Evolutionary conservation across 192 early-diverging fungal species (phyloP).

Genomic region (Coemansia sp.): DNA sequence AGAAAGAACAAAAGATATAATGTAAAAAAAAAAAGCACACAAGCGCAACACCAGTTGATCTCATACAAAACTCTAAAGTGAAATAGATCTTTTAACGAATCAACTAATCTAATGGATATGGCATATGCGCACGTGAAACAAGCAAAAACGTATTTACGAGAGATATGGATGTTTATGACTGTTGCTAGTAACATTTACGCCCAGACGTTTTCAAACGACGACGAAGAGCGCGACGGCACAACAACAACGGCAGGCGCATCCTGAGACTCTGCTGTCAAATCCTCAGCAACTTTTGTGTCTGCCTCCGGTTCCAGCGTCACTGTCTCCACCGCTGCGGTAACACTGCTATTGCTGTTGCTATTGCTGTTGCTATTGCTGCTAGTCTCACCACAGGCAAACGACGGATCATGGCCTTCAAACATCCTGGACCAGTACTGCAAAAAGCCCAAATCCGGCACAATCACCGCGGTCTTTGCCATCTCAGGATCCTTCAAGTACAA

Average conservation of each 20-base stretch:
- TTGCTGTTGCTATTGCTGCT: neutral
- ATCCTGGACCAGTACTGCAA: slow-evolving; percentile 53
- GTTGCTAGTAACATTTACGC: neutral
- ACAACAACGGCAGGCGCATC: neutral
- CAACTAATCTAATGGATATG: too few species aligned
- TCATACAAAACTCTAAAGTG: too few species aligned
- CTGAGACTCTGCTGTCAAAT: neutral
- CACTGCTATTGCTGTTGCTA: neutral
- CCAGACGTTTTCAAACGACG: slow-evolving; percentile 9
- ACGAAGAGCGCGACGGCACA: neutral
- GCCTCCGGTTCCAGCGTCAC: too few species aligned
- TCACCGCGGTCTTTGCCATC: neutral
- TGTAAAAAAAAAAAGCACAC: neutral
- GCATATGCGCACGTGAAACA: too few species aligned
- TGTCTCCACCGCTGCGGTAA: too few species aligned
- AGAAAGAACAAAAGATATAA: neutral
- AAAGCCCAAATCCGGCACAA: slow-evolving; percentile 36
- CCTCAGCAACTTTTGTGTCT: neutral
- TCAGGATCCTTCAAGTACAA: slow-evolving; percentile 14
- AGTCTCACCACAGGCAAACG: neutral
- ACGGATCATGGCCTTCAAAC: slow-evolving; percentile 43
- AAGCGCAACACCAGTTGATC: neutral
- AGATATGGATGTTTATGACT: too few species aligned
- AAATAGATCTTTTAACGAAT: too few species aligned
- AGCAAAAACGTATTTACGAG: too few species aligned